phyloP scores from a whole-genome alignment of 768 basidiomycete species.

The Lactarius sp. region DNA sequence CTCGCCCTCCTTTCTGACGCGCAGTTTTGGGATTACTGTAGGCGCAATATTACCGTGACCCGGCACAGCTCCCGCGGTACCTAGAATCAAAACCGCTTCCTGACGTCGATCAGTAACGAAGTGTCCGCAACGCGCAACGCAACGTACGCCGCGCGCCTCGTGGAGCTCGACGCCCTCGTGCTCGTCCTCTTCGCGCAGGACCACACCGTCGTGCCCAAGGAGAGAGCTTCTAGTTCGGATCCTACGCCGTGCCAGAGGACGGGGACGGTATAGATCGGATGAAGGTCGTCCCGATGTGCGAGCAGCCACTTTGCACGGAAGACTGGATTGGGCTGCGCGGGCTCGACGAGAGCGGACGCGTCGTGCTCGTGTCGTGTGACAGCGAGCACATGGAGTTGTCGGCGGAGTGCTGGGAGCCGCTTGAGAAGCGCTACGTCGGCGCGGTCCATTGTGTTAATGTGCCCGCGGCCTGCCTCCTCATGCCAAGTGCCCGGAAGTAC shows the following conservation, averaged over 20 bases:
- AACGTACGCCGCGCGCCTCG: slow-evolving; percentile 57
- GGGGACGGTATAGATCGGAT: slow-evolving; percentile 18
- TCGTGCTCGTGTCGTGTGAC: slow-evolving; percentile 58
- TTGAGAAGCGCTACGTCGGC: slow-evolving; percentile 32
- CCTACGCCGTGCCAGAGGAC: slow-evolving; percentile 45
- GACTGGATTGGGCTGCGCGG: slow-evolving; percentile 78
- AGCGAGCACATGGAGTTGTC: slow-evolving; percentile 73
- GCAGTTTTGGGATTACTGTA: slow-evolving; percentile 29
- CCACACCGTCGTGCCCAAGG: slow-evolving; percentile 75
- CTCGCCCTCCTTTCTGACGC: neutral
- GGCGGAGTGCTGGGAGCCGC: slow-evolving; percentile 32
- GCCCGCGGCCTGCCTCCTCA: too few species aligned
- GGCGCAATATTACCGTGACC: slow-evolving; percentile 88
- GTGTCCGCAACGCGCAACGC: slow-evolving; percentile 45
- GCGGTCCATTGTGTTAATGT: neutral
- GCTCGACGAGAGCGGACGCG: slow-evolving; percentile 60
- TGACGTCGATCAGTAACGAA: slow-evolving; percentile 79
- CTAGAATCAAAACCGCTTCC: slow-evolving; percentile 55
- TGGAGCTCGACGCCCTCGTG: slow-evolving; percentile 59
- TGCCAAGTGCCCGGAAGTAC: too few species aligned
- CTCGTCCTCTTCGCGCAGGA: slow-evolving; percentile 72
- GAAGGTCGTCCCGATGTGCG: slow-evolving; percentile 54
- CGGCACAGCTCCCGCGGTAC: slow-evolving; percentile 52
- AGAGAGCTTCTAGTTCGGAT: slow-evolving; percentile 79
- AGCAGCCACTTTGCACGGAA: slow-evolving; percentile 66